Evolutionary conservation across 1,284 basidiomycete species (phyloP).

Genomic region (Papiliotrema nemorosa): DNA sequence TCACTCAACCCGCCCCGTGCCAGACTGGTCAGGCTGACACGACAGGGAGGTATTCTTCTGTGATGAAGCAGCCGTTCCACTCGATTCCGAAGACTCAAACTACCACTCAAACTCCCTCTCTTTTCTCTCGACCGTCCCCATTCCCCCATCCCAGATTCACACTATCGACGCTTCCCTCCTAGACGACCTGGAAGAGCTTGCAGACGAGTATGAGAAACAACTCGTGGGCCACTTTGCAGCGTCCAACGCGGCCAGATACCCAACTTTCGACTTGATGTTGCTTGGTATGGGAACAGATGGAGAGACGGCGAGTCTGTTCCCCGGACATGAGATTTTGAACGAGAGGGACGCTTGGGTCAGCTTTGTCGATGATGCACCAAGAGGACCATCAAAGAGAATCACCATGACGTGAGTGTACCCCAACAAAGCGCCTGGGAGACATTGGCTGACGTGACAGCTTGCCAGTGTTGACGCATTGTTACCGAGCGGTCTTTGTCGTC

Average conservation of each 20-base stretch:
- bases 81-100: conserved; percentile 91
- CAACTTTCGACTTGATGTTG: conserved; percentile 89
- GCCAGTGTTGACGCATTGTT: conserved; percentile 90
- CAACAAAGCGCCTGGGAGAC: not conserved
- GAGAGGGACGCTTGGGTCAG: conserved; percentile 94
- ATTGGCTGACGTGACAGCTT: conserved; percentile 30
- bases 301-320: conserved; percentile 96
- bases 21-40: not conserved
- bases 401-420: conserved; percentile 68
- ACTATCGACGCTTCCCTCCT: conserved; percentile 72
- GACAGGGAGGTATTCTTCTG: conserved; percentile 94
- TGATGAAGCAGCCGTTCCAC: conserved; percentile 92
- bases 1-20: too few relatives aligned
- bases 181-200: conserved; percentile 71
- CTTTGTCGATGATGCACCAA: conserved; percentile 87
- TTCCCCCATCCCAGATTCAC: conserved; percentile 72
- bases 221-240: conserved; percentile 87
- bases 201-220: conserved; percentile 90
- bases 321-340: conserved; percentile 75
- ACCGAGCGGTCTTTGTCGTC: conserved; percentile 83
- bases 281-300: conserved; percentile 93
- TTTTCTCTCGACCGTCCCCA: conserved; percentile 83
- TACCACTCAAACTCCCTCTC: conserved; percentile 72
- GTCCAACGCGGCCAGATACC: conserved; percentile 86
- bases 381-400: conserved; percentile 84